Percentiles rank a stretch among this genome's conserved stretches.
Evolutionary conservation across 768 basidiomycete genomes (phyloP).

Genomic region (Chalciporus sphaerocephalus): DNA sequence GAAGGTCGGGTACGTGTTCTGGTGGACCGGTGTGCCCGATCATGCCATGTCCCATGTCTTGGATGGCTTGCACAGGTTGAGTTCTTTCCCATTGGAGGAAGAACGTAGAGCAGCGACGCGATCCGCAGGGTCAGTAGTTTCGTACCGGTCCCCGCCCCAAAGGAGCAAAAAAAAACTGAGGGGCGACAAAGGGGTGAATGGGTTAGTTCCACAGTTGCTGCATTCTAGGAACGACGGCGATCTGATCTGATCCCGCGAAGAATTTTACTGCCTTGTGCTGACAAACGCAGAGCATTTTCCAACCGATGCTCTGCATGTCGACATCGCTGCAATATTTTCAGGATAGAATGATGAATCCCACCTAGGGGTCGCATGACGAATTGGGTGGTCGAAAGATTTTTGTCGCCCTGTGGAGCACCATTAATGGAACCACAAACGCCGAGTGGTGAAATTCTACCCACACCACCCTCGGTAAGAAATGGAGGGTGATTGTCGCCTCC

Average conservation of each 20-base stretch:
- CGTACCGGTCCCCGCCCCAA: slow-evolving; percentile 1
- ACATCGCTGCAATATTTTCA: not conserved
- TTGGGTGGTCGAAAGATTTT: too few relatives aligned
- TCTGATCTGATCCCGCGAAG: not conserved
- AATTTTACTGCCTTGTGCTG: not conserved
- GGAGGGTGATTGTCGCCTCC: not conserved
- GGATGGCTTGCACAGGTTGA: not conserved
- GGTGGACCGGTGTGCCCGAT: not conserved
- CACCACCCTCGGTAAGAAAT: slow-evolving; percentile 10
- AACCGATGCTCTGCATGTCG: slow-evolving; percentile 1
- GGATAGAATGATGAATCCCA: slow-evolving; percentile 15
- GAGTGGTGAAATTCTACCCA: slow-evolving; percentile 2
- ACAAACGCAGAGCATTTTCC: not conserved
- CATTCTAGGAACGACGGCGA: slow-evolving; percentile 6
- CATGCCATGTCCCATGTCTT: too few relatives aligned
- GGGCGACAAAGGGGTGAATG: slow-evolving; percentile 1
- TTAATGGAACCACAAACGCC: too few relatives aligned
- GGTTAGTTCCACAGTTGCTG: not conserved
- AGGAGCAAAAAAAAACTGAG: not conserved
- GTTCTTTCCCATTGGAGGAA: not conserved
- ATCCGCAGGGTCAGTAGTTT: not conserved
- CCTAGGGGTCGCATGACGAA: slow-evolving; percentile 9
- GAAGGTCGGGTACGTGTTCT: not conserved
- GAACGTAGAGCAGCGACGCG: not conserved
- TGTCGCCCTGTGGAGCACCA: too few relatives aligned